Base-by-base conservation (phyloP, 2,329 filamentous ascomycete species). In the Dactylellina cionopaga region DNA sequence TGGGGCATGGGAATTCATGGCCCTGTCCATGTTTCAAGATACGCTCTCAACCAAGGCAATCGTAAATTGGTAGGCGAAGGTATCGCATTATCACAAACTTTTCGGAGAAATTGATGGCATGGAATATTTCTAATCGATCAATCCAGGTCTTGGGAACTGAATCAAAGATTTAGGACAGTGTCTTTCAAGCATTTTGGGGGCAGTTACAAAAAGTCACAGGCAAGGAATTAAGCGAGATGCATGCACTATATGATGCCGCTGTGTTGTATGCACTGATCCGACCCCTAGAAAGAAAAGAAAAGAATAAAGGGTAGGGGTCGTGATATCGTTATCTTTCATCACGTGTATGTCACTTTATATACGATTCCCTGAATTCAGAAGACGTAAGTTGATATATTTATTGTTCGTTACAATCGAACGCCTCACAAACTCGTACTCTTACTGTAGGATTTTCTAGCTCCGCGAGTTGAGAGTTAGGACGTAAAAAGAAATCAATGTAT, bases 71-170 rank as follows among this genome's bases (percentile, higher is more conserved):
- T 44, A 54, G 44, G 35, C 64, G 64, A 69, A 31, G 22, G 33
- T 27, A 10, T 24, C 54, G 29, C 55, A 37, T 27, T 47, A 55
- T 62, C 47, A 60, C 55, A 69, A 69, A 69, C 64, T 55, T 62
- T 62, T 39, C 13, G 9, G n/a, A 35, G n/a, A 37, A 47, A 17
- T 19, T 51, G 19, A 43, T 17, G 44, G 41, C n/a, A 43, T 52
- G 54, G 51, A n/a, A n/a, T 39, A 24, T 22, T 29, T 17, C 24
- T 43, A 29, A 35, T 25, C 31, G n/a, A 27, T 19, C n/a, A 24
- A 11, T 5, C 15, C 33, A 3, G n/a, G 15, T 27, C 10, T 55
- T 13, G 10, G 13, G 27, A 35, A 52, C 19, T 10, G 29, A 13
- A 25, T 17, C 52, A 44, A 39, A 25, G 22, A 54, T 27, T 13